A percentile compares a stretch with the other conserved stretches of the same genome.
Conservation (phyloP, 1,284 basidiomycete species). For the Gomphus sp. region DNA sequence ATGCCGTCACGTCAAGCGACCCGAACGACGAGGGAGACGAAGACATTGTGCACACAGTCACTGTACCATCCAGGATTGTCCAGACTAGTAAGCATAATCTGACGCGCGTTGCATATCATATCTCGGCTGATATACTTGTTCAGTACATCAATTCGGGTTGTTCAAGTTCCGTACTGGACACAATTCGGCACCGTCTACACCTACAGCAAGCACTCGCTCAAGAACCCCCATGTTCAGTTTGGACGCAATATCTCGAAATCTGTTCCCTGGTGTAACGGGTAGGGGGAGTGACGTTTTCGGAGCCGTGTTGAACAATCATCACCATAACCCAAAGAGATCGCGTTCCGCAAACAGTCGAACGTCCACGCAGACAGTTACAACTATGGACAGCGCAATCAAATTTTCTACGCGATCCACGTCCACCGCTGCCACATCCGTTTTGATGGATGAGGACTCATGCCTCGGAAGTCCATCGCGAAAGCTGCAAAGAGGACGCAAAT, state of each 20-base stretch:
- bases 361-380: constrained; percentile 61
- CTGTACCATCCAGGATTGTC: constrained; percentile 62
- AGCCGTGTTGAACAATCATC: constrained; percentile 46
- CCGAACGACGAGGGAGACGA: constrained; percentile 65
- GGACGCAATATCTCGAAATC: constrained; percentile 73
- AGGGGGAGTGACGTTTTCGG: constrained; percentile 58
- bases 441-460: constrained; percentile 49
- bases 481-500: constrained; percentile 20
- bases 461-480: constrained; percentile 42
- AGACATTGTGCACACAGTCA: constrained; percentile 74
- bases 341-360: constrained; percentile 61
- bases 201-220: constrained; percentile 56
- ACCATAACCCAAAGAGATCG: constrained; percentile 49
- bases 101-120: constrained; percentile 4
- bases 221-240: constrained; percentile 76
- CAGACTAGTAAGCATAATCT: constrained; percentile 56
- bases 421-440: constrained; percentile 46
- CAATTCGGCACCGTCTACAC: constrained; percentile 72
- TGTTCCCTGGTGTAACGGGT: constrained; percentile 52
- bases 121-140: constrained; percentile 8
- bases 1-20: constrained; percentile 63
- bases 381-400: constrained; percentile 54
- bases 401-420: constrained; percentile 64
- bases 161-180: constrained; percentile 75
- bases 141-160: constrained; percentile 80